Conservation (phyloP, 805 yeast species). For the Scheffersomyces coipomensis region DNA sequence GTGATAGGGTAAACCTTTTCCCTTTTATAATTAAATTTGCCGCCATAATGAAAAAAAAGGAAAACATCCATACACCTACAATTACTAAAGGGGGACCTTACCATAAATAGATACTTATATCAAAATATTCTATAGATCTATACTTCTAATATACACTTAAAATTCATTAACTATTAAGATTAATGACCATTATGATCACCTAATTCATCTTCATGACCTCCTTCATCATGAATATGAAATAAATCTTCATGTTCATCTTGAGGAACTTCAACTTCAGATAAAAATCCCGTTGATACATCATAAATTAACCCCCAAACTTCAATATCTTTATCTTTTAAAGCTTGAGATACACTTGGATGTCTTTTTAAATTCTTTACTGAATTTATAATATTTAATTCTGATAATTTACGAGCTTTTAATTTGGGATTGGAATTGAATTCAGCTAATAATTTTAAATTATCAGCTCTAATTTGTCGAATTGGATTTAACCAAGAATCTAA, state of each 20-base stretch:
- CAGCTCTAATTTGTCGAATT: constrained; percentile 66
- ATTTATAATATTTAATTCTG: constrained; percentile 71
- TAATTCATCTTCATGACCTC: constrained; percentile 7
- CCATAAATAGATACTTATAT: no score
- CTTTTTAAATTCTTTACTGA: constrained; percentile 67
- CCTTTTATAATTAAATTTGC: no score
- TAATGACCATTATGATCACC: constrained; percentile 8
- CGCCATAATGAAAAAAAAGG: no score
- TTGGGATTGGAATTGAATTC: constrained; percentile 46
- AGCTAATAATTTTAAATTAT: constrained; percentile 50
- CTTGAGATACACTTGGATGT: constrained; percentile 68
- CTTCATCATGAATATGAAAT: constrained; percentile 37
- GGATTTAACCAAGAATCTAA: constrained; percentile 72
- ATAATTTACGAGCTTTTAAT: constrained; percentile 58
- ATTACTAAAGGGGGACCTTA: no score
- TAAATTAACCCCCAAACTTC: constrained; percentile 83
- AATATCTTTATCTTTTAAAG: constrained; percentile 58
- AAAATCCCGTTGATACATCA: constrained; percentile 74
- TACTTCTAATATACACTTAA: no score
- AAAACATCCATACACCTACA: no score
- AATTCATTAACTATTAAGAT: no score
- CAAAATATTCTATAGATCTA: no score
- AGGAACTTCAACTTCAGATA: constrained; percentile 41
- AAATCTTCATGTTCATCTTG: constrained; percentile 44
- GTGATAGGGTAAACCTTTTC: no score